phyloP scores from a whole-genome alignment of 75 land plant genomes.

The Sequoia sempervirens region DNA sequence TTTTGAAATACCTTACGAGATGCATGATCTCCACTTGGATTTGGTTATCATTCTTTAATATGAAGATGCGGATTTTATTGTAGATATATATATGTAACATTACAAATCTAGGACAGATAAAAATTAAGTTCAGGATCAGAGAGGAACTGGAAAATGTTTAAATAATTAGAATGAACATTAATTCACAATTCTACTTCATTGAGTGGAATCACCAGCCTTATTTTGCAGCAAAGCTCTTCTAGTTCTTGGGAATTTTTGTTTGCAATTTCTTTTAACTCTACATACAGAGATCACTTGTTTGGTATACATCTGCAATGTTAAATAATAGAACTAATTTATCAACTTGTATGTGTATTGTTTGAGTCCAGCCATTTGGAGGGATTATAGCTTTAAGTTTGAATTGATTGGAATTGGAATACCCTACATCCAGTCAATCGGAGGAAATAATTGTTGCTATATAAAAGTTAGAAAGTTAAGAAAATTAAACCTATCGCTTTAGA shows the following conservation, averaged over 20 bases:
- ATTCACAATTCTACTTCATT: not conserved
- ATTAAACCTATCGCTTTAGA: no score
- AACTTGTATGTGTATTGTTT: no score
- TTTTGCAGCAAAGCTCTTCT: constrained; percentile 1
- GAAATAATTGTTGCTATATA: no score
- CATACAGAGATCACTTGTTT: not conserved
- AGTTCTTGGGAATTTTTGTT: not conserved
- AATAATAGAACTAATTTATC: no score
- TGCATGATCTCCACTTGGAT: not conserved
- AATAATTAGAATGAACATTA: not conserved
- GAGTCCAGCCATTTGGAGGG: no score
- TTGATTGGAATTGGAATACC: no score
- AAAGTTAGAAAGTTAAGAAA: no score
- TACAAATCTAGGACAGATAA: not conserved
- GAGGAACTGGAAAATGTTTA: not conserved
- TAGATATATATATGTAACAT: constrained; percentile 12
- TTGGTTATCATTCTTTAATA: constrained; percentile 2
- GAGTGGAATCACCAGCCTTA: not conserved
- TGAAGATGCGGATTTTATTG: constrained; percentile 1
- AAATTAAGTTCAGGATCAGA: no score
- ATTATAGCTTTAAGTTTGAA: no score
- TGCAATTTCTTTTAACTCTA: not conserved
- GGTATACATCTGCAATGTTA: no score
- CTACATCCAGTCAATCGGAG: no score
- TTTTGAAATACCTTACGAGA: not conserved